Conservation (phyloP, 805 yeast species). For the Ogataea pilisensis region DNA sequence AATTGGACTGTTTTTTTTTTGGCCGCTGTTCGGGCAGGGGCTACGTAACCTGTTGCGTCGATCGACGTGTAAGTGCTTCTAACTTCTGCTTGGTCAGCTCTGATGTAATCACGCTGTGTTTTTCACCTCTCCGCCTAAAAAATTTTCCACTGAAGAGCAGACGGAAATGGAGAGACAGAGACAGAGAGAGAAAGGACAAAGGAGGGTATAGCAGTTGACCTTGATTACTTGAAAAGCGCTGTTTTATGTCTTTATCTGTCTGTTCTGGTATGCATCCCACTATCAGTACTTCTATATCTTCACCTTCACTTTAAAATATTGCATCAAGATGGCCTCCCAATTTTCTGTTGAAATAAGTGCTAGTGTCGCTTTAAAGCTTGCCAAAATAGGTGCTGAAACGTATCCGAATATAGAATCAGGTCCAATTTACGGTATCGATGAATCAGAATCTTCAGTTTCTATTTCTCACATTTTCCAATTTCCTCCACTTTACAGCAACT, state of each 20-base stretch:
- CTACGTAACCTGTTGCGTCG: neutral
- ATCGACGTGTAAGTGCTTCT: no score
- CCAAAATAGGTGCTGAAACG: conserved; percentile 63
- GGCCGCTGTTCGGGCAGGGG: no score
- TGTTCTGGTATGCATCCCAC: no score
- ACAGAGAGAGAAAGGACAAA: conserved; percentile 2
- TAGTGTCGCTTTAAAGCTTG: conserved; percentile 53
- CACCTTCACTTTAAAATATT: neutral
- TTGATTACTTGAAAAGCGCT: no score
- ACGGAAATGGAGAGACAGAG: neutral
- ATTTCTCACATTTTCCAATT: conserved; percentile 63
- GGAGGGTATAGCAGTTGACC: no score
- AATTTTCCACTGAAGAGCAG: no score
- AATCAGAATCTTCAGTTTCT: conserved; percentile 37
- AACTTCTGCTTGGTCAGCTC: no score
- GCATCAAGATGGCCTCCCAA: conserved; percentile 1
- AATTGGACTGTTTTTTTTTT: no score
- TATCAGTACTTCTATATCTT: neutral
- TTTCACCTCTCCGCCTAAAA: neutral
- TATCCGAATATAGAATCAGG: conserved; percentile 64
- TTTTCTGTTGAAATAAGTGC: conserved; percentile 41
- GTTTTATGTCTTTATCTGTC: no score
- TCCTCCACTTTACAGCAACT: conserved; percentile 37
- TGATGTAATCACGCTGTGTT: no score
- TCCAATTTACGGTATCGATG: conserved; percentile 70